Conservation (phyloP, 2,329 filamentous ascomycete species). For the Monilinia laxa region DNA sequence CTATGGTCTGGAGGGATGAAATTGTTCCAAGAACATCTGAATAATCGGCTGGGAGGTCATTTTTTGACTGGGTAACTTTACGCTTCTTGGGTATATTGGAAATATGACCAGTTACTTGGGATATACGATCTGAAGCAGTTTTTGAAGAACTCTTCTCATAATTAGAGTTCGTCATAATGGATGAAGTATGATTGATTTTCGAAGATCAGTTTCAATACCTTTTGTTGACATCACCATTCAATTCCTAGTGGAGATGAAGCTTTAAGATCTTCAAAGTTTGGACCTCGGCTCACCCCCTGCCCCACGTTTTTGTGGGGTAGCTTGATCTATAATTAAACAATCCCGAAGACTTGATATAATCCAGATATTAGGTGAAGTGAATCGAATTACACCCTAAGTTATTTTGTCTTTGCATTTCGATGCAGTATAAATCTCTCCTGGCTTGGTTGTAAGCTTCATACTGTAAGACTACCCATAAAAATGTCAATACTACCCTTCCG, state of each 20-base stretch:
- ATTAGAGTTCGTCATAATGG: slow-evolving; percentile 26
- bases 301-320: neutral
- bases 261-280: slow-evolving; percentile 2
- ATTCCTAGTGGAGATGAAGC: neutral
- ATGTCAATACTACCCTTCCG: slow-evolving; percentile 17
- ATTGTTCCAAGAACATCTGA: slow-evolving; percentile 61
- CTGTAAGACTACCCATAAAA: neutral
- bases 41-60: slow-evolving; percentile 57
- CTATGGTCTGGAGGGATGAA: slow-evolving; percentile 50
- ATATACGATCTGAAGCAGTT: slow-evolving; percentile 37
- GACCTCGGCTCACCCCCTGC: slow-evolving; percentile 17
- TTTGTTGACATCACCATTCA: neutral
- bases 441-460: neutral
- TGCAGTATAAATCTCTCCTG: neutral
- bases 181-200: neutral
- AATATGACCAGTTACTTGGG: slow-evolving; percentile 39
- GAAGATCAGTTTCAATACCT: neutral
- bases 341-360: neutral
- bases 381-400: neutral
- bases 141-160: slow-evolving; percentile 21
- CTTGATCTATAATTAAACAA: slow-evolving; percentile 1
- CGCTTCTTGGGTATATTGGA: slow-evolving; percentile 36
- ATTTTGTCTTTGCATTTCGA: neutral
- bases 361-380: too few relatives aligned
- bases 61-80: slow-evolving; percentile 37